Conservation (phyloP, 257 asterid species). For the Cruciata laevipes region DNA sequence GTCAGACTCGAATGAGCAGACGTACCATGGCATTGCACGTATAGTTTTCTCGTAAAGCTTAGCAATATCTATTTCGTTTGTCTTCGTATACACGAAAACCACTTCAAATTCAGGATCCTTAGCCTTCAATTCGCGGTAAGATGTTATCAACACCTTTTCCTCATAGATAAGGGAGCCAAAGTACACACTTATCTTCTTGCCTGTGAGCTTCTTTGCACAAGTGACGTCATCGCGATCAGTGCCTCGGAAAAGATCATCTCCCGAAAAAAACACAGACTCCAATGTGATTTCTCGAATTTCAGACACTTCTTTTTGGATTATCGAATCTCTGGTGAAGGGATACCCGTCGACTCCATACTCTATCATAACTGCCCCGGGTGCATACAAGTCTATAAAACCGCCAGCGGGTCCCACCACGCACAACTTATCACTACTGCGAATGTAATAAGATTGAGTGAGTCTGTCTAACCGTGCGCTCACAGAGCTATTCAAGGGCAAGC, state of each 20-base stretch:
- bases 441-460: not conserved
- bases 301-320: not conserved
- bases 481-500: not conserved
- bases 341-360: not conserved
- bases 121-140: not conserved
- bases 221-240: not conserved
- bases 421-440: not conserved
- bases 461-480: not conserved
- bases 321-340: not conserved
- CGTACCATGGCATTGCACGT: not conserved
- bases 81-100: not conserved
- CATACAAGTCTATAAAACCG: not conserved
- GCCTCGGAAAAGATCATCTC: not conserved
- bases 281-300: not conserved
- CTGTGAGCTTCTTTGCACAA: not conserved
- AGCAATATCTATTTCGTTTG: not conserved
- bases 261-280: not conserved
- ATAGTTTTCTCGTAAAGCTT: too few species aligned
- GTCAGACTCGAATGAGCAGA: not conserved
- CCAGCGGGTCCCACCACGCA: not conserved
- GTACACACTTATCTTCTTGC: not conserved
- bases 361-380: not conserved
- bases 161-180: not conserved
- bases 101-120: not conserved
- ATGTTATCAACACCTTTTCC: not conserved